These are phyloP conservation scores for Suhomyces pyralidae DNA, from an alignment of 805 yeast species.

Conservation along the genomic window DNA sequence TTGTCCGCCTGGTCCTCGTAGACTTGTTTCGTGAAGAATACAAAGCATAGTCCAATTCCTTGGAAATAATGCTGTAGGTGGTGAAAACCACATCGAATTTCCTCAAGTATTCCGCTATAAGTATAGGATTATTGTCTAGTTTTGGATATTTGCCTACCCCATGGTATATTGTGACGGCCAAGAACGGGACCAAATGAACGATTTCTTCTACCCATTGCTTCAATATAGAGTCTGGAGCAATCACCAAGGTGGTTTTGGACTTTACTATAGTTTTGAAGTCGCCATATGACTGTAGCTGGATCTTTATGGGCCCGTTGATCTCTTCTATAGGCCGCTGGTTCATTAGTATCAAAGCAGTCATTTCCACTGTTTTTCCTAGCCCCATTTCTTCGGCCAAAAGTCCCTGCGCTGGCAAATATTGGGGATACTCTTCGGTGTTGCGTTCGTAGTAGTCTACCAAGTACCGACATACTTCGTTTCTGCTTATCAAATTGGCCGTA, in stretches of 20 bases:
- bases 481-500: constrained; percentile 42
- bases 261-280: constrained; percentile 45
- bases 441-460: constrained; percentile 24
- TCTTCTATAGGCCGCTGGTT: constrained; percentile 51
- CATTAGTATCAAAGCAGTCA: constrained; percentile 59
- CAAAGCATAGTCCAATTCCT: constrained; percentile 75
- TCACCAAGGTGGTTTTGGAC: constrained; percentile 71
- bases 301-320: constrained; percentile 26
- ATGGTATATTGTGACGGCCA: constrained; percentile 60
- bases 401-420: constrained; percentile 52
- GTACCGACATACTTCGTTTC: constrained; percentile 8
- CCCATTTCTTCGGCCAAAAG: constrained; percentile 96
- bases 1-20: constrained; percentile 33
- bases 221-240: constrained; percentile 81
- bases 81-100: constrained; percentile 76
- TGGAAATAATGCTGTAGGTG: constrained; percentile 67
- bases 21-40: constrained; percentile 59
- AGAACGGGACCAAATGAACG: constrained; percentile 50
- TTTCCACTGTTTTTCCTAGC: constrained; percentile 89
- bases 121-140: constrained; percentile 28
- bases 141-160: constrained; percentile 43
- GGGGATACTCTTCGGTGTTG: constrained; percentile 19
- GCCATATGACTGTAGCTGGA: constrained; percentile 34
- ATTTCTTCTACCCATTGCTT: constrained; percentile 87
- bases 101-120: constrained; percentile 53